A percentile compares a stretch with the other conserved stretches of the same genome.
phyloP scores from a whole-genome alignment of 495 filamentous ascomycete genomes.

The Aspergillus baeticus region DNA sequence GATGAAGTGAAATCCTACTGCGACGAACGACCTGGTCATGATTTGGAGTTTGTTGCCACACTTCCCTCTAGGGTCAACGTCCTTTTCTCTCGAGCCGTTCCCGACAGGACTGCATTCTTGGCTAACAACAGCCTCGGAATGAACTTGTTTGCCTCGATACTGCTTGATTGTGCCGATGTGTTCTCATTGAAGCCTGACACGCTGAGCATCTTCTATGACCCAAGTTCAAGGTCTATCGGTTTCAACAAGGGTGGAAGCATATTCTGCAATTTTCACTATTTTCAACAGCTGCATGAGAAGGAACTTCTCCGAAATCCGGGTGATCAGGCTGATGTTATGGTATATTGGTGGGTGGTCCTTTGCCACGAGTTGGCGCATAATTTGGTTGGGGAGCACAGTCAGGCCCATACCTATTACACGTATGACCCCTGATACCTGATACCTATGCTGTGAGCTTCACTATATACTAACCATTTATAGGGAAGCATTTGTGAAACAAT shows the following conservation, averaged over 20 bases:
- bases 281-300: slow-evolving; percentile 69
- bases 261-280: slow-evolving; percentile 93
- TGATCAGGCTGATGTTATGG: slow-evolving; percentile 61
- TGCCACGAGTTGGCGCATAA: slow-evolving; percentile 97
- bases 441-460: not conserved
- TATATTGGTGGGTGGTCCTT: slow-evolving; percentile 90
- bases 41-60: slow-evolving; percentile 73
- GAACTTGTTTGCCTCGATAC: slow-evolving; percentile 65
- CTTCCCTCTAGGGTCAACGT: slow-evolving; percentile 70
- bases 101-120: slow-evolving; percentile 57
- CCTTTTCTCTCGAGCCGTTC: slow-evolving; percentile 59
- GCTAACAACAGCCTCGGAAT: slow-evolving; percentile 60
- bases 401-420: slow-evolving; percentile 82
- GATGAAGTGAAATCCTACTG: slow-evolving; percentile 89
- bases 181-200: slow-evolving; percentile 61
- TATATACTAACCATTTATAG: slow-evolving; percentile 21
- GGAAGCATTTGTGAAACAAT: slow-evolving; percentile 51
- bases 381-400: slow-evolving; percentile 72
- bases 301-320: slow-evolving; percentile 36
- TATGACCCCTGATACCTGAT: slow-evolving; percentile 7
- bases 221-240: slow-evolving; percentile 76
- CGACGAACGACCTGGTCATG: slow-evolving; percentile 74
- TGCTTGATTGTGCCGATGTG: slow-evolving; percentile 66
- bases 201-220: slow-evolving; percentile 86
- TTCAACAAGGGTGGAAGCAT: slow-evolving; percentile 86